Evolutionary conservation across 257 asterid genomes (phyloP).

Genomic region (Galeopsis tetrahit): DNA sequence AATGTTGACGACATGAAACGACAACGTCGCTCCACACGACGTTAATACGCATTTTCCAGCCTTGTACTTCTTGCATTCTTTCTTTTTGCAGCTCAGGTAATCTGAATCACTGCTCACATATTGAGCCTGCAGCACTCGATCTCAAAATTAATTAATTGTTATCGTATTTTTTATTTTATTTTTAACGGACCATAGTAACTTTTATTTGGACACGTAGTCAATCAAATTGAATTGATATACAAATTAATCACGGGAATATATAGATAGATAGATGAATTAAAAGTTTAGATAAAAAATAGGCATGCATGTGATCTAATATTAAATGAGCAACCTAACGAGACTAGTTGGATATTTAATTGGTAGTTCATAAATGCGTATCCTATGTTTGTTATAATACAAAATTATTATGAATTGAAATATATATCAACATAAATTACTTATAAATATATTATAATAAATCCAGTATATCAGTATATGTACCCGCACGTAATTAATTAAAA

Average conservation of each 20-base stretch:
- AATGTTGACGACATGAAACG: constrained; percentile 76
- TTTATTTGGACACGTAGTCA: neutral
- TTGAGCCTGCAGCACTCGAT: constrained; percentile 70
- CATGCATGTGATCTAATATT: constrained; percentile 19
- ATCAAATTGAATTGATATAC: neutral
- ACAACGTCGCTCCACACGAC: constrained; percentile 60
- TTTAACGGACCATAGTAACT: too few species aligned
- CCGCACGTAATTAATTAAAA: too few species aligned
- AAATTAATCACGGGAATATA: neutral
- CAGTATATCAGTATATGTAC: too few species aligned
- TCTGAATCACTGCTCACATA: constrained; percentile 65
- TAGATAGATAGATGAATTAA: neutral
- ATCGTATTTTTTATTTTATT: too few species aligned
- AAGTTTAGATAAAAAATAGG: neutral
- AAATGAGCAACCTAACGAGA: constrained; percentile 15
- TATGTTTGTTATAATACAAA: neutral
- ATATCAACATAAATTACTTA: too few species aligned
- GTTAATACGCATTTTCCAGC: constrained; percentile 46
- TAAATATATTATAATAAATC: too few species aligned
- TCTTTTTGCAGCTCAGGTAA: constrained; percentile 57
- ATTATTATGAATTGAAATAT: too few species aligned
- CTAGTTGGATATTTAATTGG: neutral
- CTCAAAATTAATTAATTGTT: too few species aligned
- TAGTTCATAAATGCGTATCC: constrained; percentile 12
- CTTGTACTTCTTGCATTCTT: constrained; percentile 57